phyloP scores from a whole-genome alignment of 129 eudicot genomes.

The Ambrosia trifida region DNA sequence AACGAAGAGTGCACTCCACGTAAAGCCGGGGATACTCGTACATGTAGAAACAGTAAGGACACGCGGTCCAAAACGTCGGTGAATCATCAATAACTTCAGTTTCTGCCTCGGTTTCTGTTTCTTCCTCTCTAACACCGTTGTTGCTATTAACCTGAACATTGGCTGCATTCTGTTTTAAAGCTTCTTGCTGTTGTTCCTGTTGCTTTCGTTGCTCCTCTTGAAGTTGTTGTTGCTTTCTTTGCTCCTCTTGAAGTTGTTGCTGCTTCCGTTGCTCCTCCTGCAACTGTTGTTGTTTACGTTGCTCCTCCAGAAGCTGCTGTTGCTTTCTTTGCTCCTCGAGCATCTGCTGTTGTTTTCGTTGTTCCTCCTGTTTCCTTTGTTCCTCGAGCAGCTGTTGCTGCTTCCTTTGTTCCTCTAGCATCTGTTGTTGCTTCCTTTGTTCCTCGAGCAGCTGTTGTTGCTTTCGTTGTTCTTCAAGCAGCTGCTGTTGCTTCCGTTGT shows the following conservation, averaged over 20 bases:
- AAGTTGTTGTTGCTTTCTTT: neutral
- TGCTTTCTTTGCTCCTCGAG: neutral
- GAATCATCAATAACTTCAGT: constrained; percentile 31
- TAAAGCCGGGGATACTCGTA: constrained; percentile 66
- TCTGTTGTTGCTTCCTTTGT: neutral
- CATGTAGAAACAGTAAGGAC: constrained; percentile 81
- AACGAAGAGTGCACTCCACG: constrained; percentile 64
- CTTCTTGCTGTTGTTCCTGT: constrained; percentile 4
- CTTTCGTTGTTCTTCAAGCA: neutral
- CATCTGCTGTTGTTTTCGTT: neutral
- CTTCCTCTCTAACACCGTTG: constrained; percentile 38
- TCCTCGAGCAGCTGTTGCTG: constrained; percentile 8
- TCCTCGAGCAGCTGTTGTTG: constrained; percentile 5
- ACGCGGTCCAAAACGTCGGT: constrained; percentile 76
- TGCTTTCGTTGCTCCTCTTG: neutral
- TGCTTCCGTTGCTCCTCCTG: neutral
- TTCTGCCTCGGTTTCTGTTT: constrained; percentile 16
- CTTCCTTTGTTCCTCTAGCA: neutral
- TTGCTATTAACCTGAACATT: constrained; percentile 16
- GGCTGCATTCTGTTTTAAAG: constrained; percentile 12
- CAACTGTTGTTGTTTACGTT: neutral
- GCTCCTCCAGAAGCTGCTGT: constrained; percentile 5
- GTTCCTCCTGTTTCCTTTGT: neutral
- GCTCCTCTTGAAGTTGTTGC: neutral
- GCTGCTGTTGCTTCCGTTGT: neutral